A percentile compares a stretch with the other conserved stretches of the same genome.
These are phyloP conservation scores for Bothriochloa decipiens DNA, from an alignment of 176 grass and related monocot species.

Conservation along the genomic window DNA sequence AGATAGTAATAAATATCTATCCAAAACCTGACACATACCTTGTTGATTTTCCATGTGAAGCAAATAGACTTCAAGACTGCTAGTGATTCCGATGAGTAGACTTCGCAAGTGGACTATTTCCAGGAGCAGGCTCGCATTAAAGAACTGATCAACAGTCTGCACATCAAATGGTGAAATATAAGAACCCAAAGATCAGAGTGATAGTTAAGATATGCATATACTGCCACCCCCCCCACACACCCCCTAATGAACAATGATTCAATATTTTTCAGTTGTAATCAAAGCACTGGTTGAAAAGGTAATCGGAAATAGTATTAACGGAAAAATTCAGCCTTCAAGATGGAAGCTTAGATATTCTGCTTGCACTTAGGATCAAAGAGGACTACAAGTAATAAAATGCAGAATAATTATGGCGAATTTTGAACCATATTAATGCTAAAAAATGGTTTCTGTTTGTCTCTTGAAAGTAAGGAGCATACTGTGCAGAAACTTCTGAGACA, in stretches of 20 bases:
- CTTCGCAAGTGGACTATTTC: conserved; percentile 73
- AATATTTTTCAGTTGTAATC: not conserved
- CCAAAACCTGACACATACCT: conserved; percentile 58
- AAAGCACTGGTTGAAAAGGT: not conserved
- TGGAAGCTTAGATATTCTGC: conserved; percentile 4
- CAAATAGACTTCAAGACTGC: conserved; percentile 82
- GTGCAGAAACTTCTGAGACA: conserved; percentile 14
- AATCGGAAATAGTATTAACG: conserved; percentile 12
- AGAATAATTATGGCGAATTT: conserved; percentile 20
- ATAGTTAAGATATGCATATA: conserved; percentile 14
- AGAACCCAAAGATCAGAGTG: conserved; percentile 36
- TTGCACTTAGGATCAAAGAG: conserved; percentile 27
- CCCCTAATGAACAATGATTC: not conserved
- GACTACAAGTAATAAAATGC: not conserved
- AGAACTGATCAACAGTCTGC: conserved; percentile 89
- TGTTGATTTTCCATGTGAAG: conserved; percentile 81
- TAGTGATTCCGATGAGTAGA: conserved; percentile 81
- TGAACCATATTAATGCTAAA: conserved; percentile 24
- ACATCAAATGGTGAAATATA: conserved; percentile 41
- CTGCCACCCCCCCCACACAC: not conserved
- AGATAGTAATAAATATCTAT: conserved; percentile 15
- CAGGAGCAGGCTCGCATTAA: conserved; percentile 69
- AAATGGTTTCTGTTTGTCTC: conserved; percentile 20
- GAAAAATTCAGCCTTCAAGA: conserved; percentile 25
- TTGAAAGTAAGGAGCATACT: not conserved